A percentile compares a stretch with the other conserved stretches of the same genome.
These are phyloP conservation scores for Debaryomyces singareniensis DNA, from an alignment of 1,139 yeast species.

Conservation along the genomic window DNA sequence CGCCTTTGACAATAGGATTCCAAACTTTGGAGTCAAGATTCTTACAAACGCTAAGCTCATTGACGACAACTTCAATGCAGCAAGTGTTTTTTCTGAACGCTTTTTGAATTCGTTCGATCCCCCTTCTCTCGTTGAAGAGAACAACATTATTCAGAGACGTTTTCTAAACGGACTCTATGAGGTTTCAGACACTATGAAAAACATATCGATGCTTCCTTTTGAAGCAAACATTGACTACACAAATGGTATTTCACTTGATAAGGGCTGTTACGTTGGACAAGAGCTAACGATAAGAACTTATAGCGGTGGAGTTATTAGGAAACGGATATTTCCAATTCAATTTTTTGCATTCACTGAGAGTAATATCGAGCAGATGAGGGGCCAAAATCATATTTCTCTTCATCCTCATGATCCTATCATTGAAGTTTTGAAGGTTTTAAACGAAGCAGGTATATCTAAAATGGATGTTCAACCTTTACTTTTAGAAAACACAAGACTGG, in stretches of 20 bases:
- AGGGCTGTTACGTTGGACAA: constrained; percentile 96
- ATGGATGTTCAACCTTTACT: constrained; percentile 18
- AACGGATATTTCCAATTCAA: constrained; percentile 71
- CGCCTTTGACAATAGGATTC: constrained; percentile 59
- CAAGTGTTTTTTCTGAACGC: constrained; percentile 18
- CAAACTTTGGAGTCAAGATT: constrained; percentile 69
- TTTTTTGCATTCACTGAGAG: constrained; percentile 28
- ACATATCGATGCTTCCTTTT: constrained; percentile 58
- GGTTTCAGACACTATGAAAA: constrained; percentile 39
- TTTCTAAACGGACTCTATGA: constrained; percentile 64
- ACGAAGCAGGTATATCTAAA: constrained; percentile 15
- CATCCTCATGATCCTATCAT: constrained; percentile 12
- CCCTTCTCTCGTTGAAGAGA: constrained; percentile 12
- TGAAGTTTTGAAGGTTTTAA: constrained; percentile 12
- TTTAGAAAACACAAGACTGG: constrained; percentile 4
- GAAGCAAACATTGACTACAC: constrained; percentile 79
- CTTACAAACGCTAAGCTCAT: constrained; percentile 30
- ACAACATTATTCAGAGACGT: constrained; percentile 39
- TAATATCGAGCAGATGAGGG: constrained; percentile 9
- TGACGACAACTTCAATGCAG: constrained; percentile 6
- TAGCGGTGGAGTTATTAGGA: constrained; percentile 76
- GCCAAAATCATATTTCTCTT: constrained; percentile 10
- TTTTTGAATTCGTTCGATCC: constrained; percentile 21
- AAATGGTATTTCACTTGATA: constrained; percentile 78
- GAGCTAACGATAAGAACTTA: constrained; percentile 87